phyloP scores from a whole-genome alignment of 768 basidiomycete species.

The Pleurotus salmoneostramineus region DNA sequence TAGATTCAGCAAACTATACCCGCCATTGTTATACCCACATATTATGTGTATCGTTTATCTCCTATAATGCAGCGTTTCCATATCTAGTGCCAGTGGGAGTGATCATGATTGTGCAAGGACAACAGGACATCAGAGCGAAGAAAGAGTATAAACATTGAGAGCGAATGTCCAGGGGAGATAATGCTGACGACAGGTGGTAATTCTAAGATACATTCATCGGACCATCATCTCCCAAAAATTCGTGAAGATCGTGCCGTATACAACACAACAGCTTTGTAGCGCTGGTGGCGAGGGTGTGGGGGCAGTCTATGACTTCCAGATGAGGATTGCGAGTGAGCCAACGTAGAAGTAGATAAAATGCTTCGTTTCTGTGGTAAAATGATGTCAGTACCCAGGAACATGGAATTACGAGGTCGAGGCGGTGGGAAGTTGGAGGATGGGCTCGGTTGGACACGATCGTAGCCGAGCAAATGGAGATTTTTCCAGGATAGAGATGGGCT shows the following conservation, averaged over 20 bases:
- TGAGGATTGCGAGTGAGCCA: constrained; percentile 86
- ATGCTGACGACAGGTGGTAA: neutral
- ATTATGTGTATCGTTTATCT: neutral
- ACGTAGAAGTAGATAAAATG: constrained; percentile 99
- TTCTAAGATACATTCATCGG: constrained; percentile 1
- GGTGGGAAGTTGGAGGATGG: constrained; percentile 9
- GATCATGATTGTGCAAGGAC: neutral
- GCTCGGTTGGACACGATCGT: constrained; percentile 2
- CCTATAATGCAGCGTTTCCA: neutral
- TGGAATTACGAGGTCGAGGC: neutral
- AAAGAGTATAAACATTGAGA: neutral
- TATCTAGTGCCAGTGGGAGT: neutral
- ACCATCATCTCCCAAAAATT: neutral
- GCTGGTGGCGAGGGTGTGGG: neutral
- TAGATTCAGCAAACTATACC: neutral
- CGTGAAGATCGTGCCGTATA: neutral
- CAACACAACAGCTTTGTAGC: neutral
- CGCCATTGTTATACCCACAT: neutral
- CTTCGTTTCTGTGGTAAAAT: constrained; percentile 72
- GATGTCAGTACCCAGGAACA: constrained; percentile 11
- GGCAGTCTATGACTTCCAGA: constrained; percentile 80
- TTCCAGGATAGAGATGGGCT: constrained; percentile 19
- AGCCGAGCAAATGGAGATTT: neutral
- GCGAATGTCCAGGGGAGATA: neutral
- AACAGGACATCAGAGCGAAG: neutral